phyloP scores from a whole-genome alignment of 1,284 basidiomycete species.

The Porodaedalea pini region DNA sequence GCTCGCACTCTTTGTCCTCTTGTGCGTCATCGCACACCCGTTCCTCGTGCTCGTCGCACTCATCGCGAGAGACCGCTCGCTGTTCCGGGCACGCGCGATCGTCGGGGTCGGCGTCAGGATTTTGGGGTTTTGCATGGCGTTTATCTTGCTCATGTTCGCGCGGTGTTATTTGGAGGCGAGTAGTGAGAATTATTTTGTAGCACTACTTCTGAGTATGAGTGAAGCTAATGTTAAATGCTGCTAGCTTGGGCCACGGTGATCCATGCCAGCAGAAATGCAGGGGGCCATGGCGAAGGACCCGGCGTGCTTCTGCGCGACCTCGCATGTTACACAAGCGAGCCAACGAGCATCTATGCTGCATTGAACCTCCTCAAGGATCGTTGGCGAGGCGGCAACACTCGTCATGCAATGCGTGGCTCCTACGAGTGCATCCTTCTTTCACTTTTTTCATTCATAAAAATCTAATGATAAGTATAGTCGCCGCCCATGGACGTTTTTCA shows the following conservation, averaged over 20 bases:
- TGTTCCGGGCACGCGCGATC: conserved; percentile 10
- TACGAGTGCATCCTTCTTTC: conserved; percentile 9
- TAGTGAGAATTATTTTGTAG: conserved; percentile 29
- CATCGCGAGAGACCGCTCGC: neutral
- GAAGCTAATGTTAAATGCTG: conserved; percentile 29
- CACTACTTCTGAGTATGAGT: neutral
- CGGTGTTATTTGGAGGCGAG: conserved; percentile 36
- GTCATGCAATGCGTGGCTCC: neutral
- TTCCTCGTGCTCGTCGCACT: neutral
- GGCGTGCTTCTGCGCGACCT: conserved; percentile 3
- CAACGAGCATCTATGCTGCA: neutral
- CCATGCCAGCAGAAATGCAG: conserved; percentile 26
- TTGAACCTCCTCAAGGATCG: neutral
- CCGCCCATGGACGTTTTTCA: conserved; percentile 3
- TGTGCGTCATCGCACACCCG: neutral
- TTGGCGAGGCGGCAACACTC: neutral
- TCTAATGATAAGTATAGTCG: neutral
- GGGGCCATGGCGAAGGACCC: neutral
- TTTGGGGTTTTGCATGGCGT: conserved; percentile 33
- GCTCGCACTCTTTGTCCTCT: neutral
- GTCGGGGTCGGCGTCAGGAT: neutral
- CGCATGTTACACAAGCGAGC: neutral
- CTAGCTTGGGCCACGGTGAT: conserved; percentile 43
- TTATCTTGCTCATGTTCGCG: conserved; percentile 32
- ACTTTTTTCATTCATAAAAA: neutral